Base-by-base conservation (phyloP, 129 eudicot species). In the Pittosporum tobira region DNA sequence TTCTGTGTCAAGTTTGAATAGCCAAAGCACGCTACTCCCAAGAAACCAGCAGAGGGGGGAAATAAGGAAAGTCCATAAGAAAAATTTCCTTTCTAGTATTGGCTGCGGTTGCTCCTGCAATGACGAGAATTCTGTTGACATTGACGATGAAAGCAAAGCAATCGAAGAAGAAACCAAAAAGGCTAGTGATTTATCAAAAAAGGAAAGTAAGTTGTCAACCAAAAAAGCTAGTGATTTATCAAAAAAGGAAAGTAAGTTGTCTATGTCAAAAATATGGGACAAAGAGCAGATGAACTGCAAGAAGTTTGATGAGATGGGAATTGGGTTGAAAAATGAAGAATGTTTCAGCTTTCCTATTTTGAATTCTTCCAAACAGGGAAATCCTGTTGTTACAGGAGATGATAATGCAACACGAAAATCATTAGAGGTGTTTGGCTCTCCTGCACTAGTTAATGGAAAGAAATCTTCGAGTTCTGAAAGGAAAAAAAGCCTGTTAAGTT, bases 1-100 rank as follows among this genome's bases (percentile, higher is more conserved):
- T 22, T 91, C 98, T 20, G 87, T 69, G 52, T 76, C 94, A 3
- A 91, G 96, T 56, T 67, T 70, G 74, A 78, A 83, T 48, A 91
- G 98, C 73, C 66, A 78, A 53, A 83, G 70, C 21, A 79, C 73
- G 26, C 74, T 91, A 14, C 46, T 91, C 63, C 70, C 65, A 34
- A 77, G 62, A 34, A 65, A 53, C 43, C 80, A 54, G 21, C 61
- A 38, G 43, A 73, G 57, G 29, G 27, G 59, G 36, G 74, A 45
- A 47, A 46, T 51, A 46, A 70, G 25, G 62, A 80, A 78, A 84
- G 68, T 38, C 19, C 24, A 65, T 9, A 61, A 70, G 40, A 80
- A 71, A 68, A 73, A 76, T 57, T 70, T 82, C 57, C 56, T 85
- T 22, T 66, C 86, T 1, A 67, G 60, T 27, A 66, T 90, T 5